Base-by-base conservation (phyloP, 306 rosid genomes). In the Hippophae rhamnoides region DNA sequence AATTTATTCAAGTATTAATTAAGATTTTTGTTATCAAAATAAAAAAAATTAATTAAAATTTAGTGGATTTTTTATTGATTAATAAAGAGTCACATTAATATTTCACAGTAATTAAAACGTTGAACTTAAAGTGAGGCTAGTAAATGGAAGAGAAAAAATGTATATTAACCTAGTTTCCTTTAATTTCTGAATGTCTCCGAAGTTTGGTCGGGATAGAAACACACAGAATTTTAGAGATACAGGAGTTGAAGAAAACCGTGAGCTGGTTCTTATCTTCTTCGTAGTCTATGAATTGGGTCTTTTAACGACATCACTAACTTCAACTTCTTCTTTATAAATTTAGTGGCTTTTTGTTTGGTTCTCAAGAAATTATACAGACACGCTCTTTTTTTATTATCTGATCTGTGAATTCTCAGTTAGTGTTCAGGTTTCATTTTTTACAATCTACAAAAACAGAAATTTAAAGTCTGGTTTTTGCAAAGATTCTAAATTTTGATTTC, bases 251-350 rank as follows among this genome's bases (percentile, higher is more conserved):
- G 27, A 31, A 60, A 64, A 67, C 63, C 76, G 76, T 82, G 64
- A 74, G 66, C 74, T 77, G 42, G 72, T 57, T 69, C 70, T 74
- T 68, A 44, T 73, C 75, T 43, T 56, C 41, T 52, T 50, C 26
- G 25, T 55, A 23, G 54, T 23, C 47, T 56, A 4, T 31, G 38
- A 5, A 31, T 43, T 56, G 57, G 56, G 42, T 58, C 23, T 59
- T 55, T 42, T 23, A 43, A 13, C 60, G 13, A 41, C 43, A 45
- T n/a, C 40, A 6, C 27, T 47, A 12, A 47, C 43, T 63, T 56
- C 49, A 31, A 64, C 18, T 58, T 31, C 48, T 31, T 68, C 7
- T 64, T 46, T 48, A 2, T 31, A 57, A 46, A 44, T 65, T 42
- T 9, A 52, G 1, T 53, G 62, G 14, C 25, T 48, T 13, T 18